These are phyloP conservation scores for Zymoseptoria pseudotritici DNA, from an alignment of 2,329 filamentous ascomycete species.

Conservation along the genomic window DNA sequence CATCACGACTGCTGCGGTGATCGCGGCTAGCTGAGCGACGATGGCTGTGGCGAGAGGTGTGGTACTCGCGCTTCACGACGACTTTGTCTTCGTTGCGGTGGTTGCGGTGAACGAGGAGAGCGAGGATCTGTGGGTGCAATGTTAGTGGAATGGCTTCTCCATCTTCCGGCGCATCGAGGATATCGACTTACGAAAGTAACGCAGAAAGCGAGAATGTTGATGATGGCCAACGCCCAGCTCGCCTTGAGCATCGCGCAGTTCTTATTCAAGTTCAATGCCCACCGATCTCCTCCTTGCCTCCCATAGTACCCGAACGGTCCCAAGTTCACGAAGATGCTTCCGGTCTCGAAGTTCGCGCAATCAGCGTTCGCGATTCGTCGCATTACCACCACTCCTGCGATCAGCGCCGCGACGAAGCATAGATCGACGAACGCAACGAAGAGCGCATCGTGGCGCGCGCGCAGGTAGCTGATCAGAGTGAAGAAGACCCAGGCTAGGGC, in stretches of 20 bases:
- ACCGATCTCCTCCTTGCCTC: constrained; percentile 32
- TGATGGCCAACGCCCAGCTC: constrained; percentile 80
- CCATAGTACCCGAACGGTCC: constrained; percentile 25
- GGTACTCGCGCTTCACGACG: constrained; percentile 46
- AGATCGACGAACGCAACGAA: constrained; percentile 58
- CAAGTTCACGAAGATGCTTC: constrained; percentile 40
- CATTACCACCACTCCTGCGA: constrained; percentile 52
- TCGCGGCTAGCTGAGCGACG: constrained; percentile 28
- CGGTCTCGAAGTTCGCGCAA: constrained; percentile 54
- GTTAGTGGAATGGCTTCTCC: not conserved
- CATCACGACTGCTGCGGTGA: constrained; percentile 22
- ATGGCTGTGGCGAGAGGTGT: constrained; percentile 38
- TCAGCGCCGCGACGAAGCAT: constrained; percentile 56
- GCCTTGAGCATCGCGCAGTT: constrained; percentile 90
- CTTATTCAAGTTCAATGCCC: constrained; percentile 57
- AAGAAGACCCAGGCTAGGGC: constrained; percentile 54
- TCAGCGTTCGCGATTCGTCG: constrained; percentile 53
- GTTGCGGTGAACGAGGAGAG: constrained; percentile 49
- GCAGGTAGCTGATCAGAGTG: constrained; percentile 53
- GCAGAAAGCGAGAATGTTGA: constrained; percentile 76
- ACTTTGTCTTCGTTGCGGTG: constrained; percentile 43
- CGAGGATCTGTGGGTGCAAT: constrained; percentile 43
- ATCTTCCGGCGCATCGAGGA: not conserved
- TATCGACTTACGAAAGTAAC: constrained; percentile 54
- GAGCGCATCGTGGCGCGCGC: constrained; percentile 50